Evolutionary conservation across 202 grass and related monocot genomes (phyloP).

Genomic region (Hordeum pubiflorum): DNA sequence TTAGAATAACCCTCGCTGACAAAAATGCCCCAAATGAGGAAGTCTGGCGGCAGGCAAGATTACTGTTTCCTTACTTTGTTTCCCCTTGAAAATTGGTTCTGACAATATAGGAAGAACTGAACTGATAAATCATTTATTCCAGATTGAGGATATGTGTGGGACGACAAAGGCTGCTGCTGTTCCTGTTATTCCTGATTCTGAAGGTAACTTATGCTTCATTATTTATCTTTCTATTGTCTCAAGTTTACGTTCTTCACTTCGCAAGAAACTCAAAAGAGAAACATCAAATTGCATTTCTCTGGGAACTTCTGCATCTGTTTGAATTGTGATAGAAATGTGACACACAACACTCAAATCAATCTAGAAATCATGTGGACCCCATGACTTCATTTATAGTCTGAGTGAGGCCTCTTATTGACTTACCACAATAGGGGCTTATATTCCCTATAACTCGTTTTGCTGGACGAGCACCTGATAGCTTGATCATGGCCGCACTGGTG

Average conservation of each 20-base stretch:
- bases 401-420: background rate
- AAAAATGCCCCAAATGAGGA: conserved; percentile 99
- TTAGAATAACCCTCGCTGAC: conserved; percentile 88
- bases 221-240: background rate
- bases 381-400: background rate
- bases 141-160: conserved; percentile 89
- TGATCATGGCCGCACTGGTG: too few species aligned
- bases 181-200: conserved; percentile 88
- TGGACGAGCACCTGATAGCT: too few species aligned
- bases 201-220: conserved; percentile 49
- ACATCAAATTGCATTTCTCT: background rate
- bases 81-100: conserved; percentile 18
- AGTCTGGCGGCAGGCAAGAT: conserved; percentile 85
- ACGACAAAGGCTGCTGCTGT: conserved; percentile 66
- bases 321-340: conserved; percentile 16
- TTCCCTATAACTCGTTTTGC: background rate
- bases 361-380: background rate
- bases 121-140: conserved; percentile 35
- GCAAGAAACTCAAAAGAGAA: background rate
- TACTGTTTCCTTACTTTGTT: background rate
- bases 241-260: background rate
- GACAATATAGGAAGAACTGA: conserved; percentile 15
- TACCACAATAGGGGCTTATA: background rate
- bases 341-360: background rate
- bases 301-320: background rate